Evolutionary conservation across 371 early-diverging fungal species (phyloP).

Genomic region (Capillidium rhysosporum): DNA sequence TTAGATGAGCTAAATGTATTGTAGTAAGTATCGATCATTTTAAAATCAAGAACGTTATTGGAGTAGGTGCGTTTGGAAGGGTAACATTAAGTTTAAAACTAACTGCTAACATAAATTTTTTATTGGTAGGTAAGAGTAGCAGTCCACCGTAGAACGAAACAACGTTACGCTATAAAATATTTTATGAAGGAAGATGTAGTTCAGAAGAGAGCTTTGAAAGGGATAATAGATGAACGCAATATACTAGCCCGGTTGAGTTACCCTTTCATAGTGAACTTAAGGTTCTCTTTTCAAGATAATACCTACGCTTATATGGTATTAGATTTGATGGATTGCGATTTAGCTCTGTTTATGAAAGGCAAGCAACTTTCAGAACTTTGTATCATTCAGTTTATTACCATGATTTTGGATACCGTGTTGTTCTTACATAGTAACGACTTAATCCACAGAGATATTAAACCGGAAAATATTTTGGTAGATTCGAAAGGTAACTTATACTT

Average conservation of each 20-base stretch:
- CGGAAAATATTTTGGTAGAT: conserved; percentile 68
- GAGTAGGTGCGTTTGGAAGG: too few relatives aligned
- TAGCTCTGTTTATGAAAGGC: conserved; percentile 50
- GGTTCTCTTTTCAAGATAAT: conserved; percentile 68
- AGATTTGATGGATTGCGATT: conserved; percentile 74
- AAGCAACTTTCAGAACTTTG: conserved; percentile 45
- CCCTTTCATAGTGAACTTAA: conserved; percentile 53
- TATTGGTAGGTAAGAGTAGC: conserved; percentile 42
- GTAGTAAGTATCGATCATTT: too few relatives aligned
- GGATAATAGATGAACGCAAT: conserved; percentile 57
- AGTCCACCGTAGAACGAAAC: conserved; percentile 35
- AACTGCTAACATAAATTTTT: not conserved
- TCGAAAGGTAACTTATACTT: conserved; percentile 31
- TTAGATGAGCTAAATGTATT: too few relatives aligned
- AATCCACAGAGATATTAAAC: conserved; percentile 68
- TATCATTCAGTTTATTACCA: conserved; percentile 59
- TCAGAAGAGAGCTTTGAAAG: conserved; percentile 45
- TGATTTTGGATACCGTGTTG: conserved; percentile 41
- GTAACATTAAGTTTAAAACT: too few relatives aligned
- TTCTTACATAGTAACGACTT: conserved; percentile 56
- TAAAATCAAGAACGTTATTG: too few relatives aligned
- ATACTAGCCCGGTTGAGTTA: conserved; percentile 58
- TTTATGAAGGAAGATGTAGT: conserved; percentile 61
- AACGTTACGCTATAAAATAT: conserved; percentile 62
- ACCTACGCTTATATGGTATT: conserved; percentile 73